These are phyloP conservation scores for Teratosphaeriaceae sp. DNA, from an alignment of 2,329 filamentous ascomycete species.

Conservation along the genomic window DNA sequence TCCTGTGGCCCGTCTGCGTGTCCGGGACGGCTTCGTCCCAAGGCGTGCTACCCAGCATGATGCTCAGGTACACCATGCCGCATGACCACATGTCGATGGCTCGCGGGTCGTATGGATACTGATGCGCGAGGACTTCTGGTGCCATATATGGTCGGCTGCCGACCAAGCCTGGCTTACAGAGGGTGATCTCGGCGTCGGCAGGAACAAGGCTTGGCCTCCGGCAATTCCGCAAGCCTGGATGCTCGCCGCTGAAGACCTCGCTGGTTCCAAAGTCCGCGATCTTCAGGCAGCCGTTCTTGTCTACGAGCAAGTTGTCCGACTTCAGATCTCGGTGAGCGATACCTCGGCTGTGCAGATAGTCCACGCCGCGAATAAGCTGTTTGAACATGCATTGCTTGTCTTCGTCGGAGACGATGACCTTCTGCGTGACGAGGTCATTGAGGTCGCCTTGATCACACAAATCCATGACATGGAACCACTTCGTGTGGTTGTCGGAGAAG, in stretches of 20 bases:
- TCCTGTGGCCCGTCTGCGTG: constrained; percentile 28
- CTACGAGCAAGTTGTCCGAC: constrained; percentile 84
- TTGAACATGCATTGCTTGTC: constrained; percentile 84
- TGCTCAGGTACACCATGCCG: constrained; percentile 73
- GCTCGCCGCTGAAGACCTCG: constrained; percentile 82
- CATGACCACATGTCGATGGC: constrained; percentile 81
- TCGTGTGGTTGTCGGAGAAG: constrained; percentile 54
- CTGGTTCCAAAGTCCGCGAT: constrained; percentile 98
- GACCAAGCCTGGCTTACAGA: constrained; percentile 54
- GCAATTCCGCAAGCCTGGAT: constrained; percentile 61
- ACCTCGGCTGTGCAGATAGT: constrained; percentile 99
- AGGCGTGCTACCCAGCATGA: constrained; percentile 64
- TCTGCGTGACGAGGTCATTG: constrained; percentile 59
- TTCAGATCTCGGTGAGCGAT: constrained; percentile 89
- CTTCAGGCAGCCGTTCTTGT: constrained; percentile 95
- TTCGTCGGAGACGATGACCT: constrained; percentile 58
- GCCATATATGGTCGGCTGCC: constrained; percentile 99
- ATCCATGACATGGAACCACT: constrained; percentile 92
- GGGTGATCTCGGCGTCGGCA: neutral
- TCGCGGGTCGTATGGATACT: constrained; percentile 63
- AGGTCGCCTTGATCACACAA: constrained; percentile 80
- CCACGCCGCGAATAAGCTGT: constrained; percentile 95
- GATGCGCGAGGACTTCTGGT: constrained; percentile 82
- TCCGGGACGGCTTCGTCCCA: constrained; percentile 62
- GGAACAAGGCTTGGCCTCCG: constrained; percentile 40